These are phyloP conservation scores for Eucalyptus coolabah DNA, from an alignment of 345 rosid species.

Conservation along the genomic window DNA sequence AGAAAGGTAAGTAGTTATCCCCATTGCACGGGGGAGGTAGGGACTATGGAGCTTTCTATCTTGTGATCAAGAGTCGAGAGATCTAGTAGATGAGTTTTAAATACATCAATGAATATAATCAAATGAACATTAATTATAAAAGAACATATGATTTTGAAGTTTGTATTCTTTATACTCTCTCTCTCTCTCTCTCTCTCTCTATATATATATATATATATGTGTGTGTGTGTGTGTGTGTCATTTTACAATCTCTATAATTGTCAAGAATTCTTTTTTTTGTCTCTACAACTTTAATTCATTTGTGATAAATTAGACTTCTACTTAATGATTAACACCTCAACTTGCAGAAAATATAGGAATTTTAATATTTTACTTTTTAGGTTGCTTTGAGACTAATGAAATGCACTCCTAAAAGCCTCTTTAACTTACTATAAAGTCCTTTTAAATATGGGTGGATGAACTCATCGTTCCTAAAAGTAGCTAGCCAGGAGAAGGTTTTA, in stretches of 20 bases:
- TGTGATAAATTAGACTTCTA: neutral
- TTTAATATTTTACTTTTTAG: neutral
- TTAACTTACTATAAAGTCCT: neutral
- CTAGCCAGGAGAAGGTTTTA: neutral
- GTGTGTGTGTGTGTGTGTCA: fast-evolving
- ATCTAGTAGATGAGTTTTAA: neutral
- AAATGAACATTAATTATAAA: neutral
- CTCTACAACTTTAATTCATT: neutral
- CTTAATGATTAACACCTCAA: neutral
- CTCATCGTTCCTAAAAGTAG: neutral
- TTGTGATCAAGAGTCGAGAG: neutral
- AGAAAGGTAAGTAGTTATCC: neutral
- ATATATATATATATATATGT: fast-evolving
- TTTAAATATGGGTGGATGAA: neutral
- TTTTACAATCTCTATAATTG: neutral
- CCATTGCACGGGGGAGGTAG: neutral
- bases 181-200: no score
- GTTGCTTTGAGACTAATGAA: neutral
- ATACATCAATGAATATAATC: neutral
- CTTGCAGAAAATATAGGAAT: neutral
- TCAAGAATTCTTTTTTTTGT: neutral
- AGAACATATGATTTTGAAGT: neutral
- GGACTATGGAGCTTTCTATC: neutral
- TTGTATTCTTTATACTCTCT: neutral
- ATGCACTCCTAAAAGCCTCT: neutral